phyloP scores from a whole-genome alignment of 108 stramenopile genomes.

The Pseudonitzschia delicatissima region DNA sequence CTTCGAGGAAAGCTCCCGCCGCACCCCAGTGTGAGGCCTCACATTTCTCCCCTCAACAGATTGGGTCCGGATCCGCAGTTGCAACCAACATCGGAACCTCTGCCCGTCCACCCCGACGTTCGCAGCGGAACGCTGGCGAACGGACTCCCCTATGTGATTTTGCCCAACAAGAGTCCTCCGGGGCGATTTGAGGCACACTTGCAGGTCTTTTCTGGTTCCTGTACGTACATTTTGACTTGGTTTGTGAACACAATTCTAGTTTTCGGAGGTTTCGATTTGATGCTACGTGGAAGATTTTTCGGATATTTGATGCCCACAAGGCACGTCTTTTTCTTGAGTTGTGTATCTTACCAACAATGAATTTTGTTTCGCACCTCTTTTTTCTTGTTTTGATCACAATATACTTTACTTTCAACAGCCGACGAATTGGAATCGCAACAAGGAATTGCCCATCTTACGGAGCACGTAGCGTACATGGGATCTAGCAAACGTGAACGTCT shows the following conservation, averaged over 20 bases:
- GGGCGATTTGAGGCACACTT: conserved; percentile 96
- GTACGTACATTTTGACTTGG: conserved; percentile 27
- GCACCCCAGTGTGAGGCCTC: conserved; percentile 74
- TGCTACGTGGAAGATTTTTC: too few relatives aligned
- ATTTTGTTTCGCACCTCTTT: conserved; percentile 13
- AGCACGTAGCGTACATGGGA: conserved; percentile 99
- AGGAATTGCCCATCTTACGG: conserved; percentile 97
- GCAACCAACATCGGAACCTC: conserved; percentile 30
- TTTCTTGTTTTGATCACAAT: conserved; percentile 1
- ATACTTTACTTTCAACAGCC: conserved; percentile 41
- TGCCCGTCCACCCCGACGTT: conserved; percentile 82
- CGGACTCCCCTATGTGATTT: conserved; percentile 90
- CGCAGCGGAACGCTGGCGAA: conserved; percentile 75
- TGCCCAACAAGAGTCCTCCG: conserved; percentile 91
- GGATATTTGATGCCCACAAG: background rate
- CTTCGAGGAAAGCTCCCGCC: conserved; percentile 49
- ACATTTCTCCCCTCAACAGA: conserved; percentile 84
- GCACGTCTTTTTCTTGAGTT: background rate
- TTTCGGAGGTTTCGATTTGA: too few relatives aligned
- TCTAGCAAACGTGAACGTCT: conserved; percentile 92
- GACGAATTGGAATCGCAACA: conserved; percentile 93
- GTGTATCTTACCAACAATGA: background rate
- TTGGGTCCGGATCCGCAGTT: conserved; percentile 46
- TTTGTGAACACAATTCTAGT: too few relatives aligned
- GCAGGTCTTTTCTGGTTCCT: conserved; percentile 89